A percentile compares a stretch with the other conserved stretches of the same genome.
Conservation (phyloP, 164 flowering plant species). For the Houttuynia cordata region DNA sequence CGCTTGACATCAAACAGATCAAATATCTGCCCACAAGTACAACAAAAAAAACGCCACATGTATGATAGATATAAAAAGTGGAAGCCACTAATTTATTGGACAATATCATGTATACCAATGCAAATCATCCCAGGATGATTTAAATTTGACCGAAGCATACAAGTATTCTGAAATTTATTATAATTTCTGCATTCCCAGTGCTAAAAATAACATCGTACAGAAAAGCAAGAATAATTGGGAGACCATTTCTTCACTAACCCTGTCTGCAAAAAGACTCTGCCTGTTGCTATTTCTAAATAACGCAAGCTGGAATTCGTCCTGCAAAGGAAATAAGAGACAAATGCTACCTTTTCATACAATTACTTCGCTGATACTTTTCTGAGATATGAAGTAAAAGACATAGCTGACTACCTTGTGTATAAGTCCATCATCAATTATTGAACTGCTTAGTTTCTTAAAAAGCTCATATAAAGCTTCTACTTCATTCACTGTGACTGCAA, state of each 20-base stretch:
- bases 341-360: not conserved
- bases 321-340: constrained; percentile 4
- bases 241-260: constrained; percentile 15
- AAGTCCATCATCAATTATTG: constrained; percentile 58
- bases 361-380: no score
- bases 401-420: constrained; percentile 56
- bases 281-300: constrained; percentile 43
- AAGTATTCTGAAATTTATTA: no score
- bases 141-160: no score
- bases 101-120: no score
- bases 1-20: constrained; percentile 69
- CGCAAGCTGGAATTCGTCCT: constrained; percentile 82
- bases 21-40: constrained; percentile 40
- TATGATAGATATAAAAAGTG: no score
- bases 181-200: no score
- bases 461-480: constrained; percentile 72
- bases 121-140: no score
- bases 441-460: constrained; percentile 68
- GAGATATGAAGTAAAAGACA: not conserved
- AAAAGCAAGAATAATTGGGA: not conserved
- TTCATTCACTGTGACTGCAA: constrained; percentile 70
- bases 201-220: not conserved
- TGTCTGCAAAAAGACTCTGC: constrained; percentile 61
- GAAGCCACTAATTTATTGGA: no score
- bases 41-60: no score